phyloP scores from a whole-genome alignment of 352 stramenopile species.

The Thalassiosira tumida region DNA sequence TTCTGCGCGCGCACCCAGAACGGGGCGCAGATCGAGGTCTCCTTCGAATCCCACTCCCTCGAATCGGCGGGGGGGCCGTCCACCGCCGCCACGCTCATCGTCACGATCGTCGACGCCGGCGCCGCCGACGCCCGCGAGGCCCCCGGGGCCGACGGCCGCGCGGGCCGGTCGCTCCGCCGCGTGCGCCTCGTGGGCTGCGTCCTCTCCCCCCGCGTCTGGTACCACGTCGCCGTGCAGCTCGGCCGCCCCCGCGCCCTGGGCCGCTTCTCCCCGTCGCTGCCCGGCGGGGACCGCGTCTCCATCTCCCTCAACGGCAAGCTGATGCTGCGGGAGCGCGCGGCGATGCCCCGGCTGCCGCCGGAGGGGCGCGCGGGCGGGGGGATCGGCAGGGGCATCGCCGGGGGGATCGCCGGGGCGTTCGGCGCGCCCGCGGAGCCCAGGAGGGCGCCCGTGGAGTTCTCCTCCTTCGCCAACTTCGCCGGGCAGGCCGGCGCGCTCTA shows the following conservation, averaged over 20 bases:
- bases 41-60: slow-evolving; percentile 77
- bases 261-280: slow-evolving; percentile 78
- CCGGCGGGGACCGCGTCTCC: slow-evolving; percentile 84
- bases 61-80: not conserved
- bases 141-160: slow-evolving; percentile 1
- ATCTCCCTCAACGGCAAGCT: slow-evolving; percentile 90
- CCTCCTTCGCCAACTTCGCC: slow-evolving; percentile 85
- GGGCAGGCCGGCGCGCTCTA: slow-evolving; percentile 87
- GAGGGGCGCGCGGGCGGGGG: not conserved
- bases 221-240: slow-evolving; percentile 88
- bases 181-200: slow-evolving; percentile 83
- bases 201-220: slow-evolving; percentile 88
- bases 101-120: slow-evolving; percentile 67
- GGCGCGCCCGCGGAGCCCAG: not conserved
- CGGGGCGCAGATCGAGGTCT: slow-evolving; percentile 85
- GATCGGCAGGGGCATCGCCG: not conserved
- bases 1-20: slow-evolving; percentile 75
- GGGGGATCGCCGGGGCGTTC: not conserved
- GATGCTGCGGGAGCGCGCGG: slow-evolving; percentile 86
- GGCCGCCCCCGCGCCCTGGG: slow-evolving; percentile 81
- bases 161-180: slow-evolving; percentile 40
- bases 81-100: slow-evolving; percentile 77
- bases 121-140: not conserved
- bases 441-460: slow-evolving; percentile 67
- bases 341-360: slow-evolving; percentile 82